These are phyloP conservation scores for Aspergillus funiculosus DNA, from an alignment of 495 filamentous ascomycete genomes.

Conservation along the genomic window DNA sequence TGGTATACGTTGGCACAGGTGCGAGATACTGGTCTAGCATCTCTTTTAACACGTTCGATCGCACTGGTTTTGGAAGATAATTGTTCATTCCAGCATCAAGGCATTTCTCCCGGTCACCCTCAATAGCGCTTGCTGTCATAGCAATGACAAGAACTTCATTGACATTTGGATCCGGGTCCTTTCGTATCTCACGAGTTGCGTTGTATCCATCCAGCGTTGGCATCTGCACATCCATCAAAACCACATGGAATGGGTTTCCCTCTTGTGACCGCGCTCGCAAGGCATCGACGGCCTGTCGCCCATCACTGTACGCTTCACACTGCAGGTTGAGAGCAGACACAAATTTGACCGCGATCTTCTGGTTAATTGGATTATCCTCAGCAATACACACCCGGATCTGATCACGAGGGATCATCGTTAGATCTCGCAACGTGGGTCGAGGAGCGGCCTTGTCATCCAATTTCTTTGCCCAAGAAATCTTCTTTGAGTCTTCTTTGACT, in stretches of 20 bases:
- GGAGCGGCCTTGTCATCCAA: constrained; percentile 26
- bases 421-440: constrained; percentile 42
- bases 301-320: constrained; percentile 79
- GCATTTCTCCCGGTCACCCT: constrained; percentile 87
- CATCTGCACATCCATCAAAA: constrained; percentile 96
- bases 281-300: constrained; percentile 78
- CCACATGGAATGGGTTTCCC: constrained; percentile 64
- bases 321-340: constrained; percentile 76
- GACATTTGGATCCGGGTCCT: constrained; percentile 66
- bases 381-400: constrained; percentile 82
- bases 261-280: constrained; percentile 62
- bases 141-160: constrained; percentile 78
- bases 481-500: constrained; percentile 55
- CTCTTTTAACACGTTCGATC: constrained; percentile 64
- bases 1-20: constrained; percentile 43
- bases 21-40: constrained; percentile 67
- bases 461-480: constrained; percentile 53
- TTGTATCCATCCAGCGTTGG: constrained; percentile 91
- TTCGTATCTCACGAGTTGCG: constrained; percentile 73
- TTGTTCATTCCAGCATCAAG: constrained; percentile 93
- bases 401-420: constrained; percentile 66
- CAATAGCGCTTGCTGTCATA: constrained; percentile 89
- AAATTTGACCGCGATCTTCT: constrained; percentile 86
- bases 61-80: constrained; percentile 87
- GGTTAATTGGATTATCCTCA: constrained; percentile 88